Conservation (phyloP, 352 stramenopile genomes). For the Aphanomyces stellatus region DNA sequence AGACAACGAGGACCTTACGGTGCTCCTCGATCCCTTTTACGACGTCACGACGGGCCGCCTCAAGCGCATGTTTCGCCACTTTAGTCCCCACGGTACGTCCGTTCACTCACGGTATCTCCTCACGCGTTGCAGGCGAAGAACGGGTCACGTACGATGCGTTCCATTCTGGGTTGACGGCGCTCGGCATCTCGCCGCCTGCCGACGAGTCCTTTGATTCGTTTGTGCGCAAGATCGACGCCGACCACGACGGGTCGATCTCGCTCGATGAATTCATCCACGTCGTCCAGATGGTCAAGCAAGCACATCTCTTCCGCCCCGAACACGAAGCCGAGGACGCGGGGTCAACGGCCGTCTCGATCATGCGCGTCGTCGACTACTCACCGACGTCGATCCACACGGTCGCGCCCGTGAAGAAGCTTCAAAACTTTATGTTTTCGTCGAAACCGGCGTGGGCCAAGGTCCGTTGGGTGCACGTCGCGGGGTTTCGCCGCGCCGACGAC, state of each 20-base stretch:
- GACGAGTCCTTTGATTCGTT: constrained; percentile 61
- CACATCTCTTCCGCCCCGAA: constrained; percentile 67
- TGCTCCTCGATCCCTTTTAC: constrained; percentile 12
- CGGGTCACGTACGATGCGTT: constrained; percentile 72
- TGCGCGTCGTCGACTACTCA: constrained; percentile 67
- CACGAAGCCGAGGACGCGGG: constrained; percentile 17
- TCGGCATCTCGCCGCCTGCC: constrained; percentile 65
- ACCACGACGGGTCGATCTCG: constrained; percentile 73
- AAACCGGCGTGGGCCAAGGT: constrained; percentile 68
- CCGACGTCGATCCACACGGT: constrained; percentile 60
- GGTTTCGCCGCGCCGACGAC: constrained; percentile 31
- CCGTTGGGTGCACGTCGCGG: constrained; percentile 75
- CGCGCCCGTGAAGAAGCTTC: constrained; percentile 53
- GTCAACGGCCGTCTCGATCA: constrained; percentile 24
- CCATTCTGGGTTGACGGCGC: constrained; percentile 48
- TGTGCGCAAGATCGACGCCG: constrained; percentile 66
- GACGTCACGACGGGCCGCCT: constrained; percentile 11
- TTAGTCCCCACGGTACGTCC: background rate
- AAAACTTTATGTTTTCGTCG: constrained; percentile 80
- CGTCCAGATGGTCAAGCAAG: constrained; percentile 84
- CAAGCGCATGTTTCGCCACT: constrained; percentile 3
- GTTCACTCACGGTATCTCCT: background rate
- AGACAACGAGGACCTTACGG: background rate
- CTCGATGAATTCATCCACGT: constrained; percentile 78
- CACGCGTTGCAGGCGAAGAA: constrained; percentile 28